Percentiles rank a stretch among this genome's conserved stretches.
Evolutionary conservation across 768 basidiomycete species (phyloP).

Genomic region (Boletus huronensis): DNA sequence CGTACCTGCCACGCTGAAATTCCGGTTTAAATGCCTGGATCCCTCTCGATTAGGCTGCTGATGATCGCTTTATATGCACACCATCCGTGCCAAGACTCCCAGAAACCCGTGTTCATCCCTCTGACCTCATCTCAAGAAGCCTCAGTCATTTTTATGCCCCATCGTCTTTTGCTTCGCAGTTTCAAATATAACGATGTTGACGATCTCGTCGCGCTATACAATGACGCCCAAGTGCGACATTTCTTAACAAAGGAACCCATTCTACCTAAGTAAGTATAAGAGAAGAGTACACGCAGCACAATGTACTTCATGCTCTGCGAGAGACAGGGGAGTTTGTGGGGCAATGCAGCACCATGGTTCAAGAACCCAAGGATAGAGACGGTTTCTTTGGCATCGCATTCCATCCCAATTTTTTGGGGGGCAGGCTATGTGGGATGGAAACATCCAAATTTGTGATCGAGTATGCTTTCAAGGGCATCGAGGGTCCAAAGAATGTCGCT

Average conservation of each 20-base stretch:
- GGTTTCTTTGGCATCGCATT: too few species aligned
- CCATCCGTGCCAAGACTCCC: background rate
- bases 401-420: too few species aligned
- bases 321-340: conserved; percentile 23
- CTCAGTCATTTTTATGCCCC: conserved; percentile 4
- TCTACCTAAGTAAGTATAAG: conserved; percentile 14
- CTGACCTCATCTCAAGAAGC: background rate
- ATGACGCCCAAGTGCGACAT: conserved; percentile 21
- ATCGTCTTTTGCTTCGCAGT: conserved; percentile 23
- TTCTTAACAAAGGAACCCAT: conserved; percentile 18
- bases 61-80: background rate
- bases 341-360: background rate
- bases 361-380: too few species aligned
- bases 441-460: too few species aligned
- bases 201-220: conserved; percentile 17
- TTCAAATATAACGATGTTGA: conserved; percentile 19
- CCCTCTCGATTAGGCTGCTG: background rate
- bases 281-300: conserved; percentile 10
- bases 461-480: too few species aligned
- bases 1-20: background rate
- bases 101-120: background rate
- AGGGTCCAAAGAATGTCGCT: too few species aligned
- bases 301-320: conserved; percentile 17
- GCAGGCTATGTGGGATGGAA: too few species aligned
- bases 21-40: too few species aligned